Base-by-base conservation (phyloP, 176 grass and related monocot genomes). In the Guadua angustifolia region DNA sequence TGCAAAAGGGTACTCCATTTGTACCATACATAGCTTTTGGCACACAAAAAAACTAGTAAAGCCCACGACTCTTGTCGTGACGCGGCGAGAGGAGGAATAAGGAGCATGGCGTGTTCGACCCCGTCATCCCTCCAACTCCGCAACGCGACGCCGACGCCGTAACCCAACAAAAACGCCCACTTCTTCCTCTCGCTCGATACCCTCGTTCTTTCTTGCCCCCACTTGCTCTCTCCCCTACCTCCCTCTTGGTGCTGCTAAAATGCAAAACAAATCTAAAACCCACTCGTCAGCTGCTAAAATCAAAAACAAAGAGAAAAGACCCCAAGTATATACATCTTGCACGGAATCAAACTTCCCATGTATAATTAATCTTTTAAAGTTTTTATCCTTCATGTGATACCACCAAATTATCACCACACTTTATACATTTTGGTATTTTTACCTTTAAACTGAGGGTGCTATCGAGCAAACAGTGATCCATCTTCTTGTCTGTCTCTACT, bases 91-190 rank as follows among this genome's bases (percentile, higher is more conserved):
- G 9, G 66, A 24, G 22, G 80, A 88, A 88, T 88, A 78, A 78
- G 38, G 21, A 61, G 56, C 39, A 22, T 62, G 17, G 47, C 60
- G 71, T 67, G 72, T 45, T 39, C 13, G 35, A 58, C 35, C 55
- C 29, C 26, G 73, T 83, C 78, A 83, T 88, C 75, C 87, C 40
- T 61, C 32, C 60, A 32, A 13, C 69, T 0, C 15, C 68, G 75
- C 75, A 59, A 79, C 49, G 7, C 81, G 87, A 88, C 87, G 59
- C 46, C 18, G 36, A 53, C 67, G 21, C 68, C 87, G 18, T 69
- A 88, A 79, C 87, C 68, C 79, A 80, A 88, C 87, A 88, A 88
- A 83, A 67, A 60, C 74, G 22, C 71, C 57, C 73, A 32, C 59
- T 16, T n/a, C 73, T 67, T 66, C 12, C 24, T 13, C 1, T 10